Evolutionary conservation across 148 eudicot species (phyloP).

Genomic region (Cornus florida): DNA sequence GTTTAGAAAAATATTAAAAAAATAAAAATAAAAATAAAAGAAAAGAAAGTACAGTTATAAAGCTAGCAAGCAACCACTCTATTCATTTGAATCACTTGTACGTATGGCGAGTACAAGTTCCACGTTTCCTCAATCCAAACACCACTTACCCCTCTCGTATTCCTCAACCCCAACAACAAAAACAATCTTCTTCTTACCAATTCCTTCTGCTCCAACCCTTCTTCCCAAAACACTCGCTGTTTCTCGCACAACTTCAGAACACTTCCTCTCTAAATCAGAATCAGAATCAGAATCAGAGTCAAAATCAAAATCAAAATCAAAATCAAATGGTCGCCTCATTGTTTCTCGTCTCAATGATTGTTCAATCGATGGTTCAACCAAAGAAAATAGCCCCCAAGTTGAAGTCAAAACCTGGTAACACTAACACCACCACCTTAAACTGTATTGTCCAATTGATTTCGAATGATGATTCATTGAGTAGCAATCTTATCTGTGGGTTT

Average conservation of each 20-base stretch:
- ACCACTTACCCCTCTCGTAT: not conserved
- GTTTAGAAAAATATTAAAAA: no score
- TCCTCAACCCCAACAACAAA: not conserved
- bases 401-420: slow-evolving; percentile 26
- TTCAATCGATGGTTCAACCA: slow-evolving; percentile 10
- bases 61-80: no score
- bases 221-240: not conserved
- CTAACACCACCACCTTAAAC: not conserved
- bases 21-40: no score
- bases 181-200: not conserved
- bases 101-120: slow-evolving; percentile 18
- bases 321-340: not conserved
- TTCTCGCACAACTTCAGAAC: not conserved
- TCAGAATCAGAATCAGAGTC: not conserved
- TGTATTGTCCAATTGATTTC: not conserved
- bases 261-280: not conserved
- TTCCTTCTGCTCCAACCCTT: not conserved
- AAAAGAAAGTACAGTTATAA: no score
- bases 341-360: slow-evolving; percentile 7
- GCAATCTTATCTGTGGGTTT: no score
- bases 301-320: no score
- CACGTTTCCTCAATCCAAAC: slow-evolving; percentile 6
- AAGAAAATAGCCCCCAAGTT: slow-evolving; percentile 4
- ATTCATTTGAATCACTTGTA: no score
- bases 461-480: not conserved